These are phyloP conservation scores for Cardamine resedifolia DNA, from an alignment of 345 rosid species.

Conservation along the genomic window DNA sequence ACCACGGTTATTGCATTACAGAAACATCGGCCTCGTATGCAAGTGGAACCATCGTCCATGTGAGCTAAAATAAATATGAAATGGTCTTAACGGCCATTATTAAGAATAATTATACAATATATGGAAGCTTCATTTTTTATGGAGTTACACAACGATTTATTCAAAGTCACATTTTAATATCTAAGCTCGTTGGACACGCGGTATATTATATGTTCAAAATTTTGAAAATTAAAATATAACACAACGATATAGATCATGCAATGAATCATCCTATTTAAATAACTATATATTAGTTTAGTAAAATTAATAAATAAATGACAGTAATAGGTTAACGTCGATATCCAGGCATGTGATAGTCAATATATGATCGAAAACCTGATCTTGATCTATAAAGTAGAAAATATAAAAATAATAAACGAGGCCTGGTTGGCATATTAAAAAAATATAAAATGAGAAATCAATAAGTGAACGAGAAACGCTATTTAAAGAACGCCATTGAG, in stretches of 20 bases:
- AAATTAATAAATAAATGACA: neutral
- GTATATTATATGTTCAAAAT: neutral
- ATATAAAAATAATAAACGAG: neutral
- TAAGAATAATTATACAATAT: neutral
- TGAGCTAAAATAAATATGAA: neutral
- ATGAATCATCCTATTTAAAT: neutral
- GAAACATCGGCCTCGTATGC: neutral
- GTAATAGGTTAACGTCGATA: neutral
- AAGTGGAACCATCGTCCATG: neutral
- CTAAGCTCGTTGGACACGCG: constrained; percentile 24
- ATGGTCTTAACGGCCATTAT: neutral
- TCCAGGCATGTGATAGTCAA: neutral
- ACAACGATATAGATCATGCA: neutral
- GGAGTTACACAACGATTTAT: neutral
- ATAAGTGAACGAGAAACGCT: neutral
- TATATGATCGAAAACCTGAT: neutral
- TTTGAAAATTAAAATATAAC: neutral
- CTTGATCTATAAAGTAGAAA: neutral
- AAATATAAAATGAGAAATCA: neutral
- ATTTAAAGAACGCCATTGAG: neutral
- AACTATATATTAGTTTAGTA: neutral
- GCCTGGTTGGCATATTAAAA: neutral
- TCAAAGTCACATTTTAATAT: constrained; percentile 12
- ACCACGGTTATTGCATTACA: neutral
- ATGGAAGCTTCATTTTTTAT: constrained; percentile 1